Evolutionary conservation across 192 early-diverging fungal genomes (phyloP).

Genomic region (Coemansia sp.): DNA sequence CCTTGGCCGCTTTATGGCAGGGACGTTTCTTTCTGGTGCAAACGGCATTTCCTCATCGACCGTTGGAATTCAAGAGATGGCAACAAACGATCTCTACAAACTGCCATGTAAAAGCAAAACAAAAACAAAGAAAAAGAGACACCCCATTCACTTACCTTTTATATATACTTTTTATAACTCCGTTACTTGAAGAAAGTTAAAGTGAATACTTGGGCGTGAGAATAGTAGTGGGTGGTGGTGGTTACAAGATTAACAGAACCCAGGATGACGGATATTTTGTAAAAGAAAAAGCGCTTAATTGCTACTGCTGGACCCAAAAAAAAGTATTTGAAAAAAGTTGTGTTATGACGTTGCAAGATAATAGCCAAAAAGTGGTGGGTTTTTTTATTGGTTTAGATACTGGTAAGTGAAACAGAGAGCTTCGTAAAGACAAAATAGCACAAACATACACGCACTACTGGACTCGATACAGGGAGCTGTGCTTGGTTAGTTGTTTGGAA

Average conservation of each 20-base stretch:
- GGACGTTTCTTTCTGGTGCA: no score
- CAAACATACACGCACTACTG: background rate
- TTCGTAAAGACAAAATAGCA: conserved; percentile 6
- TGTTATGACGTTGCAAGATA: background rate
- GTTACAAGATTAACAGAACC: background rate
- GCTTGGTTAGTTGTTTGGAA: background rate
- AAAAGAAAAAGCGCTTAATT: background rate
- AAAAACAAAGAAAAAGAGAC: no score
- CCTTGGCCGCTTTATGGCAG: no score
- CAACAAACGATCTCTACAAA: no score
- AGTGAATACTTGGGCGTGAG: background rate
- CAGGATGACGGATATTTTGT: background rate
- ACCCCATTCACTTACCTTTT: no score
- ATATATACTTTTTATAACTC: no score
- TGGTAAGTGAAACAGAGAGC: background rate
- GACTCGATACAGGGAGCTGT: conserved; percentile 9
- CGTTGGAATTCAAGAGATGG: background rate
- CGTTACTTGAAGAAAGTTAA: no score
- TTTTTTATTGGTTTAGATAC: background rate
- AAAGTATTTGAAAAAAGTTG: no score
- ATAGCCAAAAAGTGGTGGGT: background rate
- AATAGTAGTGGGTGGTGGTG: background rate
- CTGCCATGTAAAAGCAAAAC: no score
- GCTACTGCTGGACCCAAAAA: background rate
- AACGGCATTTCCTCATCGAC: background rate